Evolutionary conservation across 768 basidiomycete genomes (phyloP).

Genomic region (Pleurotus giganteus): DNA sequence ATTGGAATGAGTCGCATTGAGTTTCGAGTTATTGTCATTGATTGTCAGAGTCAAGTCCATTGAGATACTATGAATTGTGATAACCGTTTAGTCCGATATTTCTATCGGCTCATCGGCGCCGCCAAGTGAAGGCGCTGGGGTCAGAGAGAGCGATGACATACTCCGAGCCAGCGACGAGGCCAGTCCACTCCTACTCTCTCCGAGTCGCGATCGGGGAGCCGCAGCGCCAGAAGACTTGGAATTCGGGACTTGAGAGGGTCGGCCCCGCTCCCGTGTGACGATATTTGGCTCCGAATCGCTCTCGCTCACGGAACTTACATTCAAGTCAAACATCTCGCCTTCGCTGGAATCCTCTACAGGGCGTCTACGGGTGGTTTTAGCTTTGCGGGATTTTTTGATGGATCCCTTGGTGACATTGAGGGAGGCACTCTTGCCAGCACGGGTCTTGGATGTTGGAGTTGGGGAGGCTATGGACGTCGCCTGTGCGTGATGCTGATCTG

Average conservation of each 20-base stretch:
- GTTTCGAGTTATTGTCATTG: too few relatives aligned
- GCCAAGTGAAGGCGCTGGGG: background rate
- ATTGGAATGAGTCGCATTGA: background rate
- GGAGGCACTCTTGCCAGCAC: background rate
- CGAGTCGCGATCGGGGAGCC: conserved; percentile 13
- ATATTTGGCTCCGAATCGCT: conserved; percentile 19
- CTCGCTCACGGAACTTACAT: conserved; percentile 15
- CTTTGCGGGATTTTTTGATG: background rate
- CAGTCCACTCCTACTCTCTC: background rate
- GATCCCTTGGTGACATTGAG: background rate
- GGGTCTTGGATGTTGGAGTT: background rate
- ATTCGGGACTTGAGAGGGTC: conserved; percentile 15
- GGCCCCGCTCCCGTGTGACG: conserved; percentile 24
- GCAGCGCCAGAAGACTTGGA: background rate
- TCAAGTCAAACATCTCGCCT: conserved; percentile 23
- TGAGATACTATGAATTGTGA: background rate
- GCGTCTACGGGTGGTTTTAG: background rate
- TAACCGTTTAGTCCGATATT: conserved; percentile 20
- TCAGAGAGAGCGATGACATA: background rate
- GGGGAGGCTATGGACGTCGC: background rate
- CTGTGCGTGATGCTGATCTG: conserved; percentile 10
- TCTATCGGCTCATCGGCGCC: conserved; percentile 14
- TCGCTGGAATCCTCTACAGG: conserved; percentile 14
- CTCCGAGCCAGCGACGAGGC: background rate
- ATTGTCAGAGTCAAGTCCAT: too few relatives aligned